A percentile compares a stretch with the other conserved stretches of the same genome.
Conservation (phyloP, 129 eudicot species). For the Silybum marianum region DNA sequence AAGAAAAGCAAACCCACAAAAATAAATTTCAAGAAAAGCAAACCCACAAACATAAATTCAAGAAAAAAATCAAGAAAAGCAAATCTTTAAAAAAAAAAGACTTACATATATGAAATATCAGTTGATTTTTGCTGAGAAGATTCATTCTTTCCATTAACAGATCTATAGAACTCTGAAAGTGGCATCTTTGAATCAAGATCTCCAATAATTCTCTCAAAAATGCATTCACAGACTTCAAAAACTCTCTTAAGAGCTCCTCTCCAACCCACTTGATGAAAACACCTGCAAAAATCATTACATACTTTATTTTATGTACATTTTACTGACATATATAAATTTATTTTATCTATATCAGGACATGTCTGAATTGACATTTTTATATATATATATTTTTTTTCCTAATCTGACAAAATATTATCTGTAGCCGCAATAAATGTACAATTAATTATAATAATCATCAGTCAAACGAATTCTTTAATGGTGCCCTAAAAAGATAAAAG, state of each 20-base stretch:
- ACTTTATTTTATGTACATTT: conserved; percentile 28
- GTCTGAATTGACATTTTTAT: conserved; percentile 28
- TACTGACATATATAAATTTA: conserved; percentile 26
- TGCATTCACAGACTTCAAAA: conserved; percentile 27
- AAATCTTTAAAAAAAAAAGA: background rate
- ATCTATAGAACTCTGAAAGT: conserved; percentile 70
- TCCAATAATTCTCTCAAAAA: conserved; percentile 33
- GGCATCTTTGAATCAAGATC: conserved; percentile 58
- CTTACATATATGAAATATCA: conserved; percentile 64
- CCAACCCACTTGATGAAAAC: conserved; percentile 42
- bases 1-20: background rate
- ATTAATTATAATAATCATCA: conserved; percentile 28
- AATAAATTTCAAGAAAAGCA: background rate
- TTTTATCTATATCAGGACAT: conserved; percentile 27
- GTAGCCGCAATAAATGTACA: conserved; percentile 43
- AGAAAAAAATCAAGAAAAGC: background rate
- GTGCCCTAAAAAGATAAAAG: conserved; percentile 38
- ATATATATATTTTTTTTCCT: conserved; percentile 31
- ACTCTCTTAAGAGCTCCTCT: background rate
- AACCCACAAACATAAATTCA: background rate
- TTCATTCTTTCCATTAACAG: conserved; percentile 60
- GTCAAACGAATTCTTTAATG: conserved; percentile 72
- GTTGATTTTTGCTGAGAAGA: conserved; percentile 44
- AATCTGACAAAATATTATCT: conserved; percentile 55
- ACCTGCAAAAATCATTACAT: conserved; percentile 48